phyloP scores from a whole-genome alignment of 495 filamentous ascomycete genomes.

The Penicillium subrubescens region DNA sequence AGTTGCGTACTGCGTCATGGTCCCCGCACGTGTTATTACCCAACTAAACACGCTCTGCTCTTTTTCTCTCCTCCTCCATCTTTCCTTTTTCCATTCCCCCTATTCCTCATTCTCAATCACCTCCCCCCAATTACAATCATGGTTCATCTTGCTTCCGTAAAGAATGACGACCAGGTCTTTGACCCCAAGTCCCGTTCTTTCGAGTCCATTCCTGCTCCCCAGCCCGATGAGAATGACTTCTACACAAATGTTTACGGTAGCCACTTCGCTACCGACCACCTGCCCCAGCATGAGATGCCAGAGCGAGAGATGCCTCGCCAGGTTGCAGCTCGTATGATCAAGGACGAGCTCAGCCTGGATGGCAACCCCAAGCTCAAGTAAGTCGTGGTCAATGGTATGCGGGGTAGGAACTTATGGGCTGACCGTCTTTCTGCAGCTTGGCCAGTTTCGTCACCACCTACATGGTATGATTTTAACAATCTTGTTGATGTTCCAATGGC shows the following conservation, averaged over 20 bases:
- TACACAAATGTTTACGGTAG: slow-evolving; percentile 83
- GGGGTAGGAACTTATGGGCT: not conserved
- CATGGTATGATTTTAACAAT: slow-evolving; percentile 18
- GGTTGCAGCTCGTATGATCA: slow-evolving; percentile 93
- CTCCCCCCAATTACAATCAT: slow-evolving; percentile 22
- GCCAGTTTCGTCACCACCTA: slow-evolving; percentile 35
- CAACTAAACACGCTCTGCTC: not conserved
- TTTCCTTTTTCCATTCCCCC: not conserved
- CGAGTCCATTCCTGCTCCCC: slow-evolving; percentile 32
- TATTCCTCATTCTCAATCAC: not conserved
- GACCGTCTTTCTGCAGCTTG: slow-evolving; percentile 18
- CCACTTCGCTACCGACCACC: slow-evolving; percentile 72
- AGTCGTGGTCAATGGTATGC: slow-evolving; percentile 59
- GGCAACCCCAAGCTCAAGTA: slow-evolving; percentile 88
- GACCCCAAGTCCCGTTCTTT: slow-evolving; percentile 24
- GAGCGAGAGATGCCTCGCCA: slow-evolving; percentile 85
- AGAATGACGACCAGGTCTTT: slow-evolving; percentile 34
- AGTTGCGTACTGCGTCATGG: not conserved
- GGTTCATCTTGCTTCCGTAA: slow-evolving; percentile 43
- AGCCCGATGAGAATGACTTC: slow-evolving; percentile 56
- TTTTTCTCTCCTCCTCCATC: not conserved
- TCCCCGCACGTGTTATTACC: slow-evolving; percentile 7
- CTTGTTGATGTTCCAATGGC: not conserved
- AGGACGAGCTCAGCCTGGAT: slow-evolving; percentile 86
- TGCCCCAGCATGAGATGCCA: slow-evolving; percentile 86